A percentile compares a stretch with the other conserved stretches of the same genome.
phyloP scores from a whole-genome alignment of 139 green algal species.

The Medakamo hakoo region DNA sequence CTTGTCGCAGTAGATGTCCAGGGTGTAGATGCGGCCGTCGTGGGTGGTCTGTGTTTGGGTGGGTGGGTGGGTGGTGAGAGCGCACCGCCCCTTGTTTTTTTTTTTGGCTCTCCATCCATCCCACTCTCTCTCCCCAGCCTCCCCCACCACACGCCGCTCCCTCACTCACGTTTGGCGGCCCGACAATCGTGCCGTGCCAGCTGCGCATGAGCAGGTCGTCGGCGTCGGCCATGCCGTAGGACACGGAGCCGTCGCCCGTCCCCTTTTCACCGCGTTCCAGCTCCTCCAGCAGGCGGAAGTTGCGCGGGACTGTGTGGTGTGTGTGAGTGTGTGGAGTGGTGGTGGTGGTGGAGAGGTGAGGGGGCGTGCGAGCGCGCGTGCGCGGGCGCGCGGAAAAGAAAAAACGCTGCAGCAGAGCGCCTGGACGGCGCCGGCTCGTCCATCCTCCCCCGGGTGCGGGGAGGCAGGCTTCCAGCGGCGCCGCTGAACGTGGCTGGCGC shows the following conservation, averaged over 20 bases:
- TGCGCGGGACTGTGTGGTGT: conserved; percentile 59
- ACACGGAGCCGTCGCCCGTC: conserved; percentile 87
- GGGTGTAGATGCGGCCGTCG: conserved; percentile 83
- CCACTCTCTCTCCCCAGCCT: no score
- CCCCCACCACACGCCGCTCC: background rate
- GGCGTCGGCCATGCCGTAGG: conserved; percentile 85
- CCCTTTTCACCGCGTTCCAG: conserved; percentile 89
- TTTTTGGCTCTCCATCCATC: no score
- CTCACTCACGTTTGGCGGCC: conserved; percentile 53
- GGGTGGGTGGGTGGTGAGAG: background rate
- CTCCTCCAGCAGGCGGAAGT: conserved; percentile 92
- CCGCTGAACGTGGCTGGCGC: no score
- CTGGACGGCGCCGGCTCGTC: no score
- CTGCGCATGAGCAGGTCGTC: conserved; percentile 77
- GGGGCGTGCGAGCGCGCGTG: no score
- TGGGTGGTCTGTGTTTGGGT: conserved; percentile 37
- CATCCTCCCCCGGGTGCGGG: no score
- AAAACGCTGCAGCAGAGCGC: no score
- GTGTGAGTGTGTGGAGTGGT: background rate
- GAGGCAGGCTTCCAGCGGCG: no score
- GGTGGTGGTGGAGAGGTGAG: background rate
- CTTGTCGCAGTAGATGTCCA: conserved; percentile 68
- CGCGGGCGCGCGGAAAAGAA: no score
- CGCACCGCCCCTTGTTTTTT: no score
- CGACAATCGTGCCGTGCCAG: conserved; percentile 97